phyloP scores from a whole-genome alignment of 2,329 filamentous ascomycete genomes.

The Metarhizium anisopliae region DNA sequence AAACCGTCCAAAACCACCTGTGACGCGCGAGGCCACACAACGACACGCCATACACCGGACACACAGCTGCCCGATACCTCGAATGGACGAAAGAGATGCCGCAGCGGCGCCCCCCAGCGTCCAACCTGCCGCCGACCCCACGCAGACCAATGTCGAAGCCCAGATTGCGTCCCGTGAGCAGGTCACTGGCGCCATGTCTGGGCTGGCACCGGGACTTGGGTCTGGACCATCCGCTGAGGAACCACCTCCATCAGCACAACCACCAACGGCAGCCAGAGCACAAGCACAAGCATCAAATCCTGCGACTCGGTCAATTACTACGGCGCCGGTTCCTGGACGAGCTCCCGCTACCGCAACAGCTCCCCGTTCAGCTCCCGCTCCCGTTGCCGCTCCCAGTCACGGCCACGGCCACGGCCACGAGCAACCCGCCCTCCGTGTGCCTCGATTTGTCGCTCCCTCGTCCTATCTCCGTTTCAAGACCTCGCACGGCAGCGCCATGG shows the following conservation, averaged over 20 bases:
- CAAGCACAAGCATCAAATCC: not conserved
- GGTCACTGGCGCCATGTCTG: conserved; percentile 7
- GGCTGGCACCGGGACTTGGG: not conserved
- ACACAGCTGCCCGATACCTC: not conserved
- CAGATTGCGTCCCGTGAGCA: conserved; percentile 10
- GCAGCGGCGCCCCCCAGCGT: conserved; percentile 6
- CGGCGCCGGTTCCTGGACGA: not conserved
- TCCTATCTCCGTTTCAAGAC: conserved; percentile 43
- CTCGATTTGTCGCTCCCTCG: conserved; percentile 51
- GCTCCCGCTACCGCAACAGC: conserved; percentile 2
- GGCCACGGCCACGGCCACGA: not conserved
- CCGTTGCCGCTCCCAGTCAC: not conserved
- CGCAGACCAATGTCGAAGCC: conserved; percentile 10
- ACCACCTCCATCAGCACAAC: conserved; percentile 3
- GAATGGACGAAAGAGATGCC: conserved; percentile 10
- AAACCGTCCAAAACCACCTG: not conserved
- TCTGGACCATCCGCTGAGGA: conserved; percentile 3
- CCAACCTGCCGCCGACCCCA: conserved; percentile 8
- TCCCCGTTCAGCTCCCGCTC: not conserved
- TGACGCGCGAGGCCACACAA: not conserved
- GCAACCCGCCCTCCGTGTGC: conserved; percentile 24
- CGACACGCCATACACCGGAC: not conserved
- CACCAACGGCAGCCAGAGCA: not conserved
- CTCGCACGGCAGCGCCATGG: conserved; percentile 25
- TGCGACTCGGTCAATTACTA: not conserved